phyloP scores from a whole-genome alignment of 2,329 filamentous ascomycete species.

The Exophiala lecanii-corni region DNA sequence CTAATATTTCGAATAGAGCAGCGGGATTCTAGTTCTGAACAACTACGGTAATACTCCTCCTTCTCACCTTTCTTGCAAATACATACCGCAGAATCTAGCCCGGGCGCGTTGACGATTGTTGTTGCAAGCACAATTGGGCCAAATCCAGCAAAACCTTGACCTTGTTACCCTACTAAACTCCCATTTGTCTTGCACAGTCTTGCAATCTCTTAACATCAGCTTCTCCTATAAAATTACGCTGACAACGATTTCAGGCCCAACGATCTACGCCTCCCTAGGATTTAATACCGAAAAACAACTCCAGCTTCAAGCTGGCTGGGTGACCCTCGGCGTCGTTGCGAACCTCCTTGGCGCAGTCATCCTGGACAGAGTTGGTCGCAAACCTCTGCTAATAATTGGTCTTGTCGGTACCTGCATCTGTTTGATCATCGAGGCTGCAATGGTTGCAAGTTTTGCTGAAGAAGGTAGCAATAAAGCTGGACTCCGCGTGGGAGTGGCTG shows the following conservation, averaged over 20 bases:
- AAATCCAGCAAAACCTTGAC: no score
- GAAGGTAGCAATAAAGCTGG: slow-evolving; percentile 28
- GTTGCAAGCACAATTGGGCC: no score
- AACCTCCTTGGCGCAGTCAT: slow-evolving; percentile 11
- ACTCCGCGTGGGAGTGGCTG: slow-evolving; percentile 35
- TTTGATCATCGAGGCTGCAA: slow-evolving; percentile 36
- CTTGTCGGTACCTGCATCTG: slow-evolving; percentile 36
- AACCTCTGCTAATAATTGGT: slow-evolving; percentile 29
- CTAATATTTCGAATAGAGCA: neutral
- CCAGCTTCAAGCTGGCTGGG: slow-evolving; percentile 17
- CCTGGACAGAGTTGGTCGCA: slow-evolving; percentile 21
- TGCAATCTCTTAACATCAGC: no score
- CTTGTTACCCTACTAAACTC: no score
- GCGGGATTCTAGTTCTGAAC: slow-evolving; percentile 9
- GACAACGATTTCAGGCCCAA: slow-evolving; percentile 4
- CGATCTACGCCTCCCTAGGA: slow-evolving; percentile 12
- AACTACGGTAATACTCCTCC: slow-evolving; percentile 9
- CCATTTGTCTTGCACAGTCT: no score
- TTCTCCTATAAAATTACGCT: no score
- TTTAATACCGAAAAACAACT: slow-evolving; percentile 13
- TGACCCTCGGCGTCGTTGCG: slow-evolving; percentile 10
- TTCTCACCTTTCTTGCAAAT: neutral
- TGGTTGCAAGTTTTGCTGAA: slow-evolving; percentile 32
- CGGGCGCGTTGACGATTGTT: no score
- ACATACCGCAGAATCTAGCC: no score